These are phyloP conservation scores for Pleurotus djamor DNA, from an alignment of 768 basidiomycete species.

Conservation along the genomic window DNA sequence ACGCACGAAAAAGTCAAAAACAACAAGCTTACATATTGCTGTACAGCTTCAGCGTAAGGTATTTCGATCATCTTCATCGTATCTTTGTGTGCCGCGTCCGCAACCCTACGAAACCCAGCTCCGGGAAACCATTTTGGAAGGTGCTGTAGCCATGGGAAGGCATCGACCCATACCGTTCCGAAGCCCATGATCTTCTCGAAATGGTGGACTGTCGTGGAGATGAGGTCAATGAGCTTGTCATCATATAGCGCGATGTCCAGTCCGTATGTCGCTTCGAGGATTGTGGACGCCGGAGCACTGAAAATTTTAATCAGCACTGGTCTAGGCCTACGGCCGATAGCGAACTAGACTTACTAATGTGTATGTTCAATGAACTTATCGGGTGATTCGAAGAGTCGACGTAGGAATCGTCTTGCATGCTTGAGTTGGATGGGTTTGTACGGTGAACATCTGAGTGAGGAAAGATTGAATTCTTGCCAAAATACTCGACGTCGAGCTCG, in stretches of 20 bases:
- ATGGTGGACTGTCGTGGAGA: too few relatives aligned
- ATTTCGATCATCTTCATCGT: background rate
- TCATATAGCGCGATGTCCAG: constrained; percentile 25
- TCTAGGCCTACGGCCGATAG: too few relatives aligned
- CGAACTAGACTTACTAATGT: constrained; percentile 1
- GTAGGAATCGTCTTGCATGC: constrained; percentile 26
- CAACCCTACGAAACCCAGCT: background rate
- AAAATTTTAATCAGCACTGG: too few relatives aligned
- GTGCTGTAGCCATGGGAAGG: background rate
- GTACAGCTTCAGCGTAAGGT: background rate
- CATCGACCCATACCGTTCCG: constrained; percentile 22
- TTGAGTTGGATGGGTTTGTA: constrained; percentile 28
- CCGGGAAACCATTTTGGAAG: constrained; percentile 8
- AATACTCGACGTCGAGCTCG: constrained; percentile 30
- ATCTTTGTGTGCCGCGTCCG: background rate
- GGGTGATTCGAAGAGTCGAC: constrained; percentile 21
- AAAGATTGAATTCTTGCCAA: constrained; percentile 28
- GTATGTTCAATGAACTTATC: constrained; percentile 20
- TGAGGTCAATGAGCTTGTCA: constrained; percentile 15
- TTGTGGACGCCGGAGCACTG: constrained; percentile 12
- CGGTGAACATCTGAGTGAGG: constrained; percentile 13
- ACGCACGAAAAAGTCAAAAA: background rate
- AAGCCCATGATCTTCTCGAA: background rate
- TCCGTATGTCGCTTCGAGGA: constrained; percentile 26
- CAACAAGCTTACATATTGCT: background rate